Evolutionary conservation across 768 basidiomycete species (phyloP).

Genomic region (Tricholoma terreum): DNA sequence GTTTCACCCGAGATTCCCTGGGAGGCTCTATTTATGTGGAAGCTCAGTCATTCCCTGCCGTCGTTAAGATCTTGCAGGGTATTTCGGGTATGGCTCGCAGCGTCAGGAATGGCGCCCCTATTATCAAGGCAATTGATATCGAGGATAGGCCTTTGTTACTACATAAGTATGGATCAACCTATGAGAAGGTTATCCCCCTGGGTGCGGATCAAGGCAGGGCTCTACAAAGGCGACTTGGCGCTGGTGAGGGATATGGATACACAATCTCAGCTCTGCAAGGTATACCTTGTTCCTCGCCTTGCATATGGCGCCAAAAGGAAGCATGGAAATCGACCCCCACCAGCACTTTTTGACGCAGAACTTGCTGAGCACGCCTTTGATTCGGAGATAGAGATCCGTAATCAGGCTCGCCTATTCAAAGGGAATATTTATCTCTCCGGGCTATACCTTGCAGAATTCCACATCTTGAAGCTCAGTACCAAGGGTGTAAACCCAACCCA

Average conservation of each 20-base stretch:
- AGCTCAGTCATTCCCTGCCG: neutral
- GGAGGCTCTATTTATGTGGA: neutral
- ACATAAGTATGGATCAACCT: neutral
- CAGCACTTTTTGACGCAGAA: neutral
- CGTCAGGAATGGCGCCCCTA: neutral
- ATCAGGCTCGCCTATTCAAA: neutral
- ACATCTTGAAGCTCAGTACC: neutral
- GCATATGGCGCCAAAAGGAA: neutral
- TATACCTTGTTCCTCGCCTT: neutral
- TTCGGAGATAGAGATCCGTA: neutral
- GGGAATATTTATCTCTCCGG: neutral
- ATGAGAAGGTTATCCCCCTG: neutral
- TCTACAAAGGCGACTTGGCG: neutral
- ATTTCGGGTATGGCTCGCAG: neutral
- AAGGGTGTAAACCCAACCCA: neutral
- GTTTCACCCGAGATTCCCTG: neutral
- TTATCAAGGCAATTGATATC: neutral
- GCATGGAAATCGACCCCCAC: neutral
- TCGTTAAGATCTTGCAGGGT: neutral
- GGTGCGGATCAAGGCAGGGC: neutral
- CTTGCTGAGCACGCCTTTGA: no score
- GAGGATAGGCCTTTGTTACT: neutral
- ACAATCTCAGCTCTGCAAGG: neutral
- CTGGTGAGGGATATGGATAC: neutral
- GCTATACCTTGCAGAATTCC: neutral